Evolutionary conservation across 2,329 filamentous ascomycete genomes (phyloP).

Genomic region (Xylariaceae sp.): DNA sequence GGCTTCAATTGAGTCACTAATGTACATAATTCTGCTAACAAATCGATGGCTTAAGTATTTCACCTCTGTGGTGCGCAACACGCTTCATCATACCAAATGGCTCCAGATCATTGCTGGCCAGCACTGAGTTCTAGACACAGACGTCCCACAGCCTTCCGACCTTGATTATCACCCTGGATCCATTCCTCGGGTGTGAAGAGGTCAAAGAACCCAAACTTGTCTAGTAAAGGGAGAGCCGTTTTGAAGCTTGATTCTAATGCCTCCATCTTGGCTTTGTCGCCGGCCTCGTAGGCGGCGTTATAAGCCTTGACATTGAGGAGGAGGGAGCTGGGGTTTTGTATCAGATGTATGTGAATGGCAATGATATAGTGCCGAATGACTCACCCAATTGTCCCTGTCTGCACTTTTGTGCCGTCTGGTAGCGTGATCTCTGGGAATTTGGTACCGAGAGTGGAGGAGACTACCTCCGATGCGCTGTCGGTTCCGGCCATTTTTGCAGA

Average conservation of each 20-base stretch:
- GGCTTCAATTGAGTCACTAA: too few relatives aligned
- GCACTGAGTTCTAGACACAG: slow-evolving; percentile 22
- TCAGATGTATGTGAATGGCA: background rate
- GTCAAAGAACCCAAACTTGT: slow-evolving; percentile 25
- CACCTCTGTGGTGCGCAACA: too few relatives aligned
- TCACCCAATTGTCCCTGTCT: slow-evolving; percentile 29
- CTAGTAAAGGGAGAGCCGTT: slow-evolving; percentile 22
- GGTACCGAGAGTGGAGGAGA: slow-evolving; percentile 24
- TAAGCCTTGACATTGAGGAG: slow-evolving; percentile 26
- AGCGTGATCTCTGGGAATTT: slow-evolving; percentile 28
- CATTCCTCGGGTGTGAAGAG: slow-evolving; percentile 27
- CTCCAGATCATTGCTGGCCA: slow-evolving; percentile 2
- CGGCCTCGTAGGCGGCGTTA: slow-evolving; percentile 21
- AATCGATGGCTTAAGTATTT: too few relatives aligned
- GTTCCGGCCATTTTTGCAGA: slow-evolving; percentile 1
- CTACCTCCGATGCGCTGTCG: slow-evolving; percentile 21
- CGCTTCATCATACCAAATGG: background rate
- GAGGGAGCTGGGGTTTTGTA: slow-evolving; percentile 5
- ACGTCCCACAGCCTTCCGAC: slow-evolving; percentile 21
- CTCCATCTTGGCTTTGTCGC: slow-evolving; percentile 16
- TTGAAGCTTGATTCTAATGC: slow-evolving; percentile 20
- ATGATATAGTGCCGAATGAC: too few relatives aligned
- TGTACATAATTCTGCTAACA: too few relatives aligned
- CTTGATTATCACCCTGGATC: slow-evolving; percentile 24
- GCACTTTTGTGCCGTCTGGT: slow-evolving; percentile 26